A percentile compares a stretch with the other conserved stretches of the same genome.
Evolutionary conservation across 202 grass and related monocot genomes (phyloP).

Genomic region (Miscanthus sacchariflorus): DNA sequence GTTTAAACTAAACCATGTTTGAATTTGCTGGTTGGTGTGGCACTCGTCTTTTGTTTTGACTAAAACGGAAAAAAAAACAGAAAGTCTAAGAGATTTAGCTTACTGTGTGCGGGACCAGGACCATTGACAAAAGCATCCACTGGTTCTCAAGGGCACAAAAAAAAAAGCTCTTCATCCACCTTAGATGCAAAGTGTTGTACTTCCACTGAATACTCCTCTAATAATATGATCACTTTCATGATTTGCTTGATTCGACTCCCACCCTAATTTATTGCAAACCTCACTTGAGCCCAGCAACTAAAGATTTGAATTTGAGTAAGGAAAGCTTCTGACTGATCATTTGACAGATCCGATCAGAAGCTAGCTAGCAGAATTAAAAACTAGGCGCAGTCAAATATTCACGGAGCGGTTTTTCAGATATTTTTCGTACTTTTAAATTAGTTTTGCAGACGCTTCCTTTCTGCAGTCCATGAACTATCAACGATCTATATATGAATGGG

Average conservation of each 20-base stretch:
- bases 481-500: conserved; percentile 36
- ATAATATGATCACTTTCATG: background rate
- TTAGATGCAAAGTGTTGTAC: conserved; percentile 1
- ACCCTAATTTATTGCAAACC: background rate
- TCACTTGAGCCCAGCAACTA: background rate
- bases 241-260: background rate
- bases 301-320: background rate
- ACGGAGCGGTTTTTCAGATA: conserved; percentile 10
- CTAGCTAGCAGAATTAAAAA: conserved; percentile 2
- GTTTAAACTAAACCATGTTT: too few species aligned
- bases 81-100: background rate
- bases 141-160: background rate
- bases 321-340: conserved; percentile 32
- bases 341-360: conserved; percentile 21
- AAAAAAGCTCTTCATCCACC: background rate
- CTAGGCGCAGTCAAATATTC: conserved; percentile 13
- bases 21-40: background rate
- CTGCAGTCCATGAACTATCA: conserved; percentile 15
- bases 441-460: conserved; percentile 27
- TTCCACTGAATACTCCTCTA: background rate
- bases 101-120: background rate
- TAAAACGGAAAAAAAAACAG: background rate
- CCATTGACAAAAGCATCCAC: background rate
- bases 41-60: background rate
- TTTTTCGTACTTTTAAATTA: conserved; percentile 16